phyloP scores from a whole-genome alignment of 768 basidiomycete genomes.

The Suillus lakei region DNA sequence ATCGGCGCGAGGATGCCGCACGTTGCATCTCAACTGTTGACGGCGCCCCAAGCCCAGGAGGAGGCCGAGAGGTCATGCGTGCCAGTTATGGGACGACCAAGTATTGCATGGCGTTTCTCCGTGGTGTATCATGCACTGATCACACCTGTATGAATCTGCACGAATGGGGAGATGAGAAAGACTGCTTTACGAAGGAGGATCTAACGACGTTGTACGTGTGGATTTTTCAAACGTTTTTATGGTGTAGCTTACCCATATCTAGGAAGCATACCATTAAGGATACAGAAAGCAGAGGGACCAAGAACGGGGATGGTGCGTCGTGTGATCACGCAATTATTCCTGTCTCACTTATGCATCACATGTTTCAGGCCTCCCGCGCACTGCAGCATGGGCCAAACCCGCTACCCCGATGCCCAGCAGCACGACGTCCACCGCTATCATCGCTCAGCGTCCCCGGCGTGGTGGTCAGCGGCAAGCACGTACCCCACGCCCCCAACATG shows the following conservation, averaged over 20 bases:
- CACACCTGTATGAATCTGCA: conserved; percentile 94
- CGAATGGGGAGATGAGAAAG: conserved; percentile 98
- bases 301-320: conserved; percentile 61
- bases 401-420: conserved; percentile 24
- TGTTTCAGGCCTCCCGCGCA: conserved; percentile 61
- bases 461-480: conserved; percentile 54
- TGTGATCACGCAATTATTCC: conserved; percentile 16
- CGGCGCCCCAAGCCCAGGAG: conserved; percentile 88
- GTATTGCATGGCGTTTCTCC: conserved; percentile 96
- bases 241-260: conserved; percentile 9
- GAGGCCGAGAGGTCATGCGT: conserved; percentile 86
- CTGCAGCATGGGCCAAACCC: conserved; percentile 66
- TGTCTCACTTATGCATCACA: conserved; percentile 16
- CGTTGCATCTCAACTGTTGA: conserved; percentile 93
- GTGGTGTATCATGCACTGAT: conserved; percentile 82
- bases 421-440: conserved; percentile 21
- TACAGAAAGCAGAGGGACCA: conserved; percentile 68
- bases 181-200: conserved; percentile 97
- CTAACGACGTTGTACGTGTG: conserved; percentile 81
- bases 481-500: conserved; percentile 43
- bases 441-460: conserved; percentile 48
- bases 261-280: conserved; percentile 95
- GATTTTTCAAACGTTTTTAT: conserved; percentile 11
- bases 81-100: conserved; percentile 97
- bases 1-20: conserved; percentile 92